Percentiles rank a stretch among this genome's conserved stretches.
phyloP scores from a whole-genome alignment of 257 asterid genomes.

The Rubia yunnanensis region DNA sequence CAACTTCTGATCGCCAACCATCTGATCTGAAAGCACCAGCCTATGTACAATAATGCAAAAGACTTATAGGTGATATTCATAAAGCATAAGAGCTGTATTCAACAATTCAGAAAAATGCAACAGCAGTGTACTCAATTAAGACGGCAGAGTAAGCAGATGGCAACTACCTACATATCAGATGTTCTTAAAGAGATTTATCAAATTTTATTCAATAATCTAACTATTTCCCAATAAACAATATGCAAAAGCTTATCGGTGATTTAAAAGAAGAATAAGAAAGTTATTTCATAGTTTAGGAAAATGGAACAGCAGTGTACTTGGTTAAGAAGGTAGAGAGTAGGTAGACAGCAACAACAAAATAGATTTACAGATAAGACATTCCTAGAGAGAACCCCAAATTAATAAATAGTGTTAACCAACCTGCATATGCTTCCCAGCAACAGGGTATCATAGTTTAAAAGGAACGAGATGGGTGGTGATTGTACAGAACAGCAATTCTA shows the following conservation, averaged over 20 bases:
- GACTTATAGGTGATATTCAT: not conserved
- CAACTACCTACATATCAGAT: too few relatives aligned
- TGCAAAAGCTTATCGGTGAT: too few relatives aligned
- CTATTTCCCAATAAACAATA: too few relatives aligned
- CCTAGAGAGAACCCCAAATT: not conserved
- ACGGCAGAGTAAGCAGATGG: too few relatives aligned
- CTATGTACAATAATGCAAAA: constrained; percentile 25
- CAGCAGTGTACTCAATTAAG: not conserved
- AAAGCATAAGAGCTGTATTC: not conserved
- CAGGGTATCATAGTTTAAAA: not conserved
- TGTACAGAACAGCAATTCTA: not conserved
- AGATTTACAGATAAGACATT: not conserved
- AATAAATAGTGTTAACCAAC: not conserved
- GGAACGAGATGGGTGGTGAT: not conserved
- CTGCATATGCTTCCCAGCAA: not conserved
- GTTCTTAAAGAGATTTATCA: too few relatives aligned
- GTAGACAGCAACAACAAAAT: not conserved
- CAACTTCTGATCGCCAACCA: constrained; percentile 63
- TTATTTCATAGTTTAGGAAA: not conserved
- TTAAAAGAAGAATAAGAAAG: not conserved
- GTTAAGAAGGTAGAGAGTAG: not conserved
- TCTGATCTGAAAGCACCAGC: constrained; percentile 69
- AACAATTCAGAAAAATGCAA: not conserved
- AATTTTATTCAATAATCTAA: too few relatives aligned
- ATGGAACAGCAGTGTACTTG: not conserved